Percentiles rank a stretch among this genome's conserved stretches.
These are phyloP conservation scores for Termitomyces sp. DNA, from an alignment of 768 basidiomycete species.

Conservation along the genomic window DNA sequence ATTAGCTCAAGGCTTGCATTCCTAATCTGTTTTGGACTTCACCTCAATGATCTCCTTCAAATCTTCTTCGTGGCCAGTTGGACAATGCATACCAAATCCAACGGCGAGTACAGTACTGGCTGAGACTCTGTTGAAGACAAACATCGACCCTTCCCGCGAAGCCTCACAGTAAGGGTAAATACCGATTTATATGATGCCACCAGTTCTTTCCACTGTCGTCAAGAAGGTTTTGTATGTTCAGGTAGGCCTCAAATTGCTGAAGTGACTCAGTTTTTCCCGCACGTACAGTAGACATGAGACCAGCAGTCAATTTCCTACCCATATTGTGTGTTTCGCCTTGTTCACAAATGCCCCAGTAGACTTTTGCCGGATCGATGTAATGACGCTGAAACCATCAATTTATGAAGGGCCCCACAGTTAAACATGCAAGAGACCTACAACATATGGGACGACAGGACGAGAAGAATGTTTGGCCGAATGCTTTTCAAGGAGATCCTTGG, in stretches of 20 bases:
- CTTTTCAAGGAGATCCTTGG: slow-evolving; percentile 3
- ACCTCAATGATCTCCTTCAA: not conserved
- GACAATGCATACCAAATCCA: slow-evolving; percentile 1
- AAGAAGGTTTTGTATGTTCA: not conserved
- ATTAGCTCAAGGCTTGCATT: not conserved
- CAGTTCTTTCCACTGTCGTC: slow-evolving; percentile 3
- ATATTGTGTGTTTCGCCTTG: slow-evolving; percentile 1
- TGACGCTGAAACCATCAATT: not conserved
- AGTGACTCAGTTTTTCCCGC: slow-evolving; percentile 1
- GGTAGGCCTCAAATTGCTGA: not conserved
- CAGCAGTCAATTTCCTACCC: not conserved
- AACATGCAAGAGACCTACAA: not conserved
- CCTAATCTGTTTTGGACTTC: not conserved
- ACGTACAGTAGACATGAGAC: slow-evolving; percentile 1
- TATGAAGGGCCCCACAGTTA: not conserved
- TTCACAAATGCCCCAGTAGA: not conserved
- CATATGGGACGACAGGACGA: slow-evolving; percentile 1
- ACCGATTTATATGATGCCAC: slow-evolving; percentile 3
- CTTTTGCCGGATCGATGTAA: not conserved
- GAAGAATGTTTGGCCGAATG: slow-evolving; percentile 1
- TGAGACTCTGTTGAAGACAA: not conserved
- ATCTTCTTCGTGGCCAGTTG: not conserved
- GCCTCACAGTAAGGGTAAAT: not conserved
- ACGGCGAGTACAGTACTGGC: not conserved
- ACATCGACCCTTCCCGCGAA: not conserved